Evolutionary conservation across 257 asterid genomes (phyloP), one percentile per base, ranked within the genome.

Genomic region (Gentiana macrophylla): DNA sequence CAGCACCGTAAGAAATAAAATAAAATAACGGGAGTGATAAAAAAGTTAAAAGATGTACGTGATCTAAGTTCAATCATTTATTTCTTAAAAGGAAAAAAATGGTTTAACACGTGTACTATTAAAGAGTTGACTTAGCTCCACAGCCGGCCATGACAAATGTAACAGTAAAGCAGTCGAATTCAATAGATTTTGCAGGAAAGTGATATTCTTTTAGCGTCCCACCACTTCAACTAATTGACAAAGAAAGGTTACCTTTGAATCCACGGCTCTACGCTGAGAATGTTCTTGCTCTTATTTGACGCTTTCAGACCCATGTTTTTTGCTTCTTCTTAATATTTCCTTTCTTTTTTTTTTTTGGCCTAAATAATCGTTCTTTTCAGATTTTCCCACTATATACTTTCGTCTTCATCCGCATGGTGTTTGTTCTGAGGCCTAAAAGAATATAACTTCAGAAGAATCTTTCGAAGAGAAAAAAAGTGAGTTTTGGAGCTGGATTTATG

Each of bases 391-490:
- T 41, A 41, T 10, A 5, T 35, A 7, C 12, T 38, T 4, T 44
- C 58, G 11, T 32, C 12, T 57, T 45, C 49, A 3, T n/a, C 32
- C 4, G 37, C 55, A 48, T 10, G 49, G 8, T 38, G 5, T 4
- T 34, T 15, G 24, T 60, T 4, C 41, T 10, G 12, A 2, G 1
- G 10, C 37, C 50, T 11, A 56, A 49, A 15, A 56, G 24, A n/a
- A 11, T 43, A 13, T 36, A 15, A 37, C 38, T 55, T 15, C 6
- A 24, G 9, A 41, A 41, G 46, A 41, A 0, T 47, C 3, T 11
- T 37, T 12, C 34, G 15, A 7, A 35, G 45, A 65, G 50, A 41
- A 60, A 43, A 49, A 64, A 55, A 56, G 77, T 63, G 50, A 67
- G 62, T 1, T 53, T 37, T 57, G 35, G 38, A 57, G 37, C 24